Evolutionary conservation across 371 early-diverging fungal genomes (phyloP), one percentile per base, ranked within the genome.

Genomic region (Lichtheimia ramosa): DNA sequence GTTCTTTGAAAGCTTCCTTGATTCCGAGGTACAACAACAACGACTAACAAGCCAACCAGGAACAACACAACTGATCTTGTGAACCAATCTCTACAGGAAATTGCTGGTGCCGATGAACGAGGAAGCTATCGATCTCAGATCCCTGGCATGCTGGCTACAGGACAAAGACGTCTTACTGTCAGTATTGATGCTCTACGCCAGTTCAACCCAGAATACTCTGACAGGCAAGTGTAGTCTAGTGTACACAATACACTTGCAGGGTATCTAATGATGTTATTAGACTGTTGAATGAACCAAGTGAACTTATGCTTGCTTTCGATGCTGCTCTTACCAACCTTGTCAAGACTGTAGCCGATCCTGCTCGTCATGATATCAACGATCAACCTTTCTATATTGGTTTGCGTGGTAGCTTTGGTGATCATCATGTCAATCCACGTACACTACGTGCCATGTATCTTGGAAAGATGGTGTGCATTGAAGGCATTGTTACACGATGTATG

Each of bases 401-500:
- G 59, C 84, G 88, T 43, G 99, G 99, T 7, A 89, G 94, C 39
- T 96, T 99, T 78, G 99, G 98, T 42, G 91, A 90, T 34, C 79
- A 95, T 62, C 85, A 90, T 48, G 79, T 98, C 56, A 93, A 89
- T 58, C 99, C 99, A 13, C 85, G 99, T 54, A 89, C 91, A n/a
- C 65, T 99, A 49, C 85, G 83, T 25, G 89, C 99, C 7, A 71
- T 70, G 54, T 89, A 86, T 57, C 69, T 99, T 20, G 95, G 96
- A 24, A 91, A 91, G 69, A 79, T 99, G 59, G 89, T 99, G 28
- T 96, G 94, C 65, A 70, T 99, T 39, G 99, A 99, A 77, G 99
- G 99, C 51, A 99, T 99, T 64, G 98, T 99, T 24, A 99, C 99
- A 3, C 88, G 92, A 61, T 96, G 97, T 85, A 80, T 62, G 79